Percentiles rank a stretch among this genome's conserved stretches.
Conservation (phyloP, 179 eudicot genomes). For the Spergularia azorica region DNA sequence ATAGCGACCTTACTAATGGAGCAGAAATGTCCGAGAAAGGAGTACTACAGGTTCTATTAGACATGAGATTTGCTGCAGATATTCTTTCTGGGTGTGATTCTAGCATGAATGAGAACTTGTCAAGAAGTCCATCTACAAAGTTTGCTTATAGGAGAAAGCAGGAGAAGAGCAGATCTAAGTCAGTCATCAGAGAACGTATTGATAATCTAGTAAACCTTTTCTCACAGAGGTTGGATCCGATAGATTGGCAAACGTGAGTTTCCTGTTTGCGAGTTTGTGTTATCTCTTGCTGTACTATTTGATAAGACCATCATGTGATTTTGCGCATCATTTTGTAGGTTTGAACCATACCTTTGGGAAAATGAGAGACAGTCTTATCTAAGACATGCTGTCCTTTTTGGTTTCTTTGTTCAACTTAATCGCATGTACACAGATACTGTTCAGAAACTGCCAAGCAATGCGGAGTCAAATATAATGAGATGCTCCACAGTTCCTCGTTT, state of each 20-base stretch:
- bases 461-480: conserved; percentile 94
- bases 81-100: conserved; percentile 76
- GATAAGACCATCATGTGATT: conserved; percentile 11
- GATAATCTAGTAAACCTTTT: conserved; percentile 59
- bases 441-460: conserved; percentile 76
- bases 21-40: conserved; percentile 83
- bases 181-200: conserved; percentile 58
- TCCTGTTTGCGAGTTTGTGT: not conserved
- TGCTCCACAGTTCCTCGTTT: conserved; percentile 97
- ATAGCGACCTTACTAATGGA: conserved; percentile 55
- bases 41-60: conserved; percentile 75
- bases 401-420: conserved; percentile 96
- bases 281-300: not conserved
- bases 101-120: conserved; percentile 40
- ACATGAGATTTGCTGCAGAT: conserved; percentile 83
- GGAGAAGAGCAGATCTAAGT: conserved; percentile 56
- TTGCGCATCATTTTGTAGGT: conserved; percentile 45
- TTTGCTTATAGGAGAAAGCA: conserved; percentile 70
- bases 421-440: conserved; percentile 73
- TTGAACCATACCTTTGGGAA: conserved; percentile 96
- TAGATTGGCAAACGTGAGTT: conserved; percentile 96
- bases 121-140: conserved; percentile 49
- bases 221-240: conserved; percentile 89
- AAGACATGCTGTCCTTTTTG: conserved; percentile 91
- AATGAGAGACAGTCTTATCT: conserved; percentile 92